Base-by-base conservation (phyloP, 179 eudicot genomes). In the Monotropa hypopitys region DNA sequence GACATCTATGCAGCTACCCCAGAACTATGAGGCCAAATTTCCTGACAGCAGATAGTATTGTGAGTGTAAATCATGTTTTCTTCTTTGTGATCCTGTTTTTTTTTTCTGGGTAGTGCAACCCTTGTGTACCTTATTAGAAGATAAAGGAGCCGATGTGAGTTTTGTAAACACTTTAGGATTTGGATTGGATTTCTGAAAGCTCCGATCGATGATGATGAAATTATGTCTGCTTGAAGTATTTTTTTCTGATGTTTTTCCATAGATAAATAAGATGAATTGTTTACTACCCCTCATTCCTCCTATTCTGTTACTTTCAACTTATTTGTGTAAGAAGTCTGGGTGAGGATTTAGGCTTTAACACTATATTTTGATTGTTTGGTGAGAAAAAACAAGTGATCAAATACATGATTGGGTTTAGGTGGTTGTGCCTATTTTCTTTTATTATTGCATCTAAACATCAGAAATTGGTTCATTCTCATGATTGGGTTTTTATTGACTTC, bases 21-120 rank as follows among this genome's bases (percentile, higher is more conserved):
- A 81, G 78, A 82, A 83, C 59, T 92, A 91, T 13, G 94, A 86
- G 80, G 88, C 85, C 33, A 88, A 87, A 81, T 92, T 92, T 81
- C 96, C 94, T 3, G 91, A 86, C 32, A 85, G 93, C 87, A 66
- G 83, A 80, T 83, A 76, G 80, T 53, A 28, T 30, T 62, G 32
- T 6, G 28, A 11, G 62, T 2, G 6, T 32, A 11, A 26, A 46
- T 30, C 20, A 18, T 28, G 57, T 12, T 26, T 63, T 46, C 32
- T 5, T 9, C 5, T 23, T 3, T 30, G 30, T 16, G 71, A 26
- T 30, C 43, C 54, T 28, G 13, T 28, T 47, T 61, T 28, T 47
- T 61, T 62, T 23, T 59, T 26, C 61, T 9, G 13, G 4, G 20
- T 5, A 6, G 70, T 28, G 42, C 72, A 13, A 16, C 38, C 51